A percentile compares a stretch with the other conserved stretches of the same genome.
phyloP scores from a whole-genome alignment of 495 filamentous ascomycete species.

The Xylaria scruposa region DNA sequence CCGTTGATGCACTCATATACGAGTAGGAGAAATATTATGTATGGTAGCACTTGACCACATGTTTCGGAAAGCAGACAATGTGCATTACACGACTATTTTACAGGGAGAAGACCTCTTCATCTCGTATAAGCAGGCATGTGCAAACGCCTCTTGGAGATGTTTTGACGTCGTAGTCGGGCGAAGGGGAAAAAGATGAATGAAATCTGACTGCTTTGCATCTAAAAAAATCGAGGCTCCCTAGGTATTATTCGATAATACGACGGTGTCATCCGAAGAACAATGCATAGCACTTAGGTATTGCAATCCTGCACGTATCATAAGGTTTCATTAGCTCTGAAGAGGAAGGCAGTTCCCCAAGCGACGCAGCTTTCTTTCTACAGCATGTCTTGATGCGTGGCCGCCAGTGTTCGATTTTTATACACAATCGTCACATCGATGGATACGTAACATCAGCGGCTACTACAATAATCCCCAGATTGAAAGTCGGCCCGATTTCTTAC shows the following conservation, averaged over 20 bases:
- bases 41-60: background rate
- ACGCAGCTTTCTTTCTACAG: background rate
- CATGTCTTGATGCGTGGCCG: background rate
- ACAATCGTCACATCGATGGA: background rate
- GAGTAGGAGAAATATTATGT: background rate
- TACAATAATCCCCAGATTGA: background rate
- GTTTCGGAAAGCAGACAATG: background rate
- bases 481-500: background rate
- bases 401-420: background rate
- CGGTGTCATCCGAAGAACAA: background rate
- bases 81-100: background rate
- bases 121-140: background rate
- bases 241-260: background rate
- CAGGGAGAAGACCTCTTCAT: background rate
- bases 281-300: background rate
- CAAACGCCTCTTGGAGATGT: background rate
- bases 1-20: background rate
- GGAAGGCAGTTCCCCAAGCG: background rate
- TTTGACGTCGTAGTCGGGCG: background rate
- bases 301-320: background rate
- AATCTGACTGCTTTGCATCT: background rate
- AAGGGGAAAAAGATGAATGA: background rate
- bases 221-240: background rate
- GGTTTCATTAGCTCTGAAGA: background rate
- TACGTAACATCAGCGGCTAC: background rate